Evolutionary conservation across 2,329 filamentous ascomycete species (phyloP), one percentile per base, ranked within the genome.

Genomic region (Xylariaceae sp.): DNA sequence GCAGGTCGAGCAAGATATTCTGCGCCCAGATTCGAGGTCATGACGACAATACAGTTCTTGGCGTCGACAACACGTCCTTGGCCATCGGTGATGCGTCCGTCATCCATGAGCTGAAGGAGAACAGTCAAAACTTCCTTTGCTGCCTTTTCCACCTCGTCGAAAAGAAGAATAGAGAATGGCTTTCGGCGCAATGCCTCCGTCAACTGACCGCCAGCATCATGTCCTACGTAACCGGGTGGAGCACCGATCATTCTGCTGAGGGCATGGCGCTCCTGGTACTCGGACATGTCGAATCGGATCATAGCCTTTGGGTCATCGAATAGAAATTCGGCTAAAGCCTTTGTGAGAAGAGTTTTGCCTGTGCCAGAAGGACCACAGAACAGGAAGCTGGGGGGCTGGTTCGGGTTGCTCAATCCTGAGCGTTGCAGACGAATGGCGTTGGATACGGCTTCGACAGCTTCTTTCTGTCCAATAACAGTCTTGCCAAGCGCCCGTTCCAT

Each of bases 241-340:
- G 94, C 91, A 67, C 94, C 94, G 61, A 99, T 99, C 90, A 99
- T 96, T 53, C 94, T 85, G 67, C 90, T 95, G 12, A 99, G 81
- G 1, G 92, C 87, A 68, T 99, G 94, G 5, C 92, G 86, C 71
- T 99, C 94, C 71, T 99, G 95, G 70, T 99, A 99, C 71, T 99
- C 94, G 5, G 92, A 97, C 94, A 99, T 99, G 68, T 99, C 94
- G 74, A 99, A 95, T 36, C 94, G 87, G 62, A 99, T 96, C 94
- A 99, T 97, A 32, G 92, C 78, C 75, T 96, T 96, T 22, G 92
- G 75, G 61, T 99, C 94, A 66, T 99, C 94, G 74, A 99, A 99
- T 27, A 99, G 77, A 75, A 99, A 99, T 69, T 99, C 94, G 43
- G 94, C 94, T 52, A 99, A 79, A 14, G 92, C 94, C 72, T 99